Base-by-base conservation (phyloP, 345 rosid genomes). In the Murraya koenigii region DNA sequence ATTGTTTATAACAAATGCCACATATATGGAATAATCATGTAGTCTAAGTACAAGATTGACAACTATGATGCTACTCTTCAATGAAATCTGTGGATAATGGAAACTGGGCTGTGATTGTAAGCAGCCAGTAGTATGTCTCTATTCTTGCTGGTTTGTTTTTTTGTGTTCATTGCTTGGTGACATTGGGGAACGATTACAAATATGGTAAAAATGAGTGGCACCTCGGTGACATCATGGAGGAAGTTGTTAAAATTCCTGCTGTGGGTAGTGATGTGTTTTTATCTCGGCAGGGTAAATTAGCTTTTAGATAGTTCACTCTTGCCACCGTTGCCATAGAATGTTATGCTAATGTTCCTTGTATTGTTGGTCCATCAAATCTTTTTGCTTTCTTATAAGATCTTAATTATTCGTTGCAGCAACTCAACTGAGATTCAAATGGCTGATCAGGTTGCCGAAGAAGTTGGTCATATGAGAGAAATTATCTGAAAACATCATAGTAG, bases 361-460 rank as follows among this genome's bases (percentile, higher is more conserved):
- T 10, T 54, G 26, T 49, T 3, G 8, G 61, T 71, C 25, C 8
- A 30, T 28, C 5, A 52, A 8, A 14, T 1, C n/a, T 28, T 54
- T 30, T 62, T n/a, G 33, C 28, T 54, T 39, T 30, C 41, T 77
- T 22, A 35, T 73, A 26, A 47, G n/a, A 33, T 77, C 30, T 47
- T 44, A 20, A 58, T 74, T 17, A 13, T 49, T 63, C 77, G 56
- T 66, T 81, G 80, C 79, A 78, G 78, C 89, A 88, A 70, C 83
- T 75, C 65, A 82, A 80, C 71, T 81, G 75, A 86, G 79, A 66
- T 77, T 41, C 71, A 35, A 44, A 49, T 71, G 30, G 55, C 72
- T 22, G 36, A 49, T 64, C 75, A 71, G 77, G 75, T 62, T 63
- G 39, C 62, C 56, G 64, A 64, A 77, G 69, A 74, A 72, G 38